Evolutionary conservation across 2,329 filamentous ascomycete genomes (phyloP).

Genomic region (Ophiocordyceps camponoti-leonardi): DNA sequence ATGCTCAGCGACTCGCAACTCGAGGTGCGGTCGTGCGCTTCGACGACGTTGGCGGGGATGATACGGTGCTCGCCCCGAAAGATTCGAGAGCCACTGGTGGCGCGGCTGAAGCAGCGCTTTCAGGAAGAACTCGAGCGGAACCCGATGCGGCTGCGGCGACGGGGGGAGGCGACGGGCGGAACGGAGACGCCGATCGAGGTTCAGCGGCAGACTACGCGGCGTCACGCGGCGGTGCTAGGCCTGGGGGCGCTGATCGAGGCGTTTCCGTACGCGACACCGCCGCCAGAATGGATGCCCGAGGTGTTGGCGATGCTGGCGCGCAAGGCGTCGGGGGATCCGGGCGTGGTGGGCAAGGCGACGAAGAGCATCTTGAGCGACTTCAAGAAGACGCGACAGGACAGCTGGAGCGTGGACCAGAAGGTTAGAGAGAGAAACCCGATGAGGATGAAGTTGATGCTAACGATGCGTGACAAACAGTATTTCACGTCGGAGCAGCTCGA

Average conservation of each 20-base stretch:
- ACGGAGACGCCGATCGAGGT: conserved; percentile 54
- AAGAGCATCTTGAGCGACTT: conserved; percentile 92
- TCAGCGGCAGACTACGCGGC: conserved; percentile 60
- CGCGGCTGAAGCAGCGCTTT: conserved; percentile 62
- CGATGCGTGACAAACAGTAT: conserved; percentile 26
- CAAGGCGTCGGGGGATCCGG: conserved; percentile 72
- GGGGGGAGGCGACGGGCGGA: conserved; percentile 29
- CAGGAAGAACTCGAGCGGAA: conserved; percentile 62
- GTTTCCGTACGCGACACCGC: conserved; percentile 89
- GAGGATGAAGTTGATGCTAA: conserved; percentile 3
- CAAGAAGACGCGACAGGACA: conserved; percentile 98
- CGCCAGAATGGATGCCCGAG: conserved; percentile 85
- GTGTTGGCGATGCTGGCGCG: conserved; percentile 73
- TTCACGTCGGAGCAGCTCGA: conserved; percentile 89
- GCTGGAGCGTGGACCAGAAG: conserved; percentile 96
- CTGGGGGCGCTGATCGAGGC: conserved; percentile 84
- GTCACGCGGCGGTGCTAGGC: conserved; percentile 84
- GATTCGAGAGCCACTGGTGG: conserved; percentile 64
- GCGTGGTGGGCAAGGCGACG: conserved; percentile 87
- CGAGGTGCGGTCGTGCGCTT: conserved; percentile 86
- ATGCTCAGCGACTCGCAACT: conserved; percentile 89
- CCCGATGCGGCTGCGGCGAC: conserved; percentile 62
- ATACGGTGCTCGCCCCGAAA: conserved; percentile 79
- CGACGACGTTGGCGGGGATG: conserved; percentile 88
- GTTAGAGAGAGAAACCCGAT: conserved; percentile 30